Conservation (phyloP, 768 basidiomycete genomes). For the Leucocoprinus sp. region DNA sequence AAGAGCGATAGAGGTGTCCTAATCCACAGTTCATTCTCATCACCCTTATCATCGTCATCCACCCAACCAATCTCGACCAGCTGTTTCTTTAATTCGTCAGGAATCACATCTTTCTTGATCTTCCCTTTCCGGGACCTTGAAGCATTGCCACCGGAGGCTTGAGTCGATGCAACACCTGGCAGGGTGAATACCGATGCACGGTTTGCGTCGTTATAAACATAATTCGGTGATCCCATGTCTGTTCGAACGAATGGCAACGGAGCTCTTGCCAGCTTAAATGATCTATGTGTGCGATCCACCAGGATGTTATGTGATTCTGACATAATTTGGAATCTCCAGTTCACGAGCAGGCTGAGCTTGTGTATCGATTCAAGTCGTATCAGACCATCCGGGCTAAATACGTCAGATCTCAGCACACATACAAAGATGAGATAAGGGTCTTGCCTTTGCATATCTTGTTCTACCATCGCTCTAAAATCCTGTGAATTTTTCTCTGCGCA, state of each 20-base stretch:
- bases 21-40: constrained; percentile 51
- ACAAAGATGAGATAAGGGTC: constrained; percentile 7
- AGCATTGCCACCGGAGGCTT: too few relatives aligned
- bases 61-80: constrained; percentile 73
- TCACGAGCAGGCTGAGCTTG: constrained; percentile 47
- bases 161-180: too few relatives aligned
- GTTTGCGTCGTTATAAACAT: constrained; percentile 25
- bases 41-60: constrained; percentile 40
- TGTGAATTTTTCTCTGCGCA: constrained; percentile 54
- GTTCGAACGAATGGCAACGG: constrained; percentile 70
- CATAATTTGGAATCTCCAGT: constrained; percentile 64
- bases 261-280: constrained; percentile 64
- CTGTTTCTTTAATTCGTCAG: constrained; percentile 54
- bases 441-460: constrained; percentile 50
- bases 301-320: constrained; percentile 44
- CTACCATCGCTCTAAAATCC: constrained; percentile 41
- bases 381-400: constrained; percentile 35
- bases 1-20: constrained; percentile 61
- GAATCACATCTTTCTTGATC: constrained; percentile 43
- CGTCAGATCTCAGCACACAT: background rate
- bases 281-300: constrained; percentile 51
- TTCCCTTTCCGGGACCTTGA: background rate
- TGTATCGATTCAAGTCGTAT: constrained; percentile 45
- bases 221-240: constrained; percentile 60
- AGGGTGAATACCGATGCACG: too few relatives aligned